Evolutionary conservation across 306 rosid species (phyloP).

Genomic region (Cicer yamashitae): DNA sequence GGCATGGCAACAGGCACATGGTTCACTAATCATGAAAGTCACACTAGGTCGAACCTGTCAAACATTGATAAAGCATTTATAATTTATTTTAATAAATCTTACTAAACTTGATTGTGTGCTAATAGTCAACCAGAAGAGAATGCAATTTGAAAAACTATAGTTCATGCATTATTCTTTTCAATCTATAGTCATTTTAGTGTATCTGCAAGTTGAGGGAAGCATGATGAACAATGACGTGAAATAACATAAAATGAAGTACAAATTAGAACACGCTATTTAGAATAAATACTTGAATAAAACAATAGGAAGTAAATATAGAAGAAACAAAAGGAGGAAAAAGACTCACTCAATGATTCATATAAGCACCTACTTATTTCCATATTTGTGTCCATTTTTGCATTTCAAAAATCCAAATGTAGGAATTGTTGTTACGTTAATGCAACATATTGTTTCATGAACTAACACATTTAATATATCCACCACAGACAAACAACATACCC

Average conservation of each 20-base stretch:
- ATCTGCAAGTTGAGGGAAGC: slow-evolving; percentile 7
- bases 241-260: slow-evolving; percentile 14
- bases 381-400: slow-evolving; percentile 16
- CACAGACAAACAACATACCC: slow-evolving; percentile 64
- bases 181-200: slow-evolving; percentile 22
- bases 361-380: slow-evolving; percentile 25
- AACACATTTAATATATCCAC: slow-evolving; percentile 35
- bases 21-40: slow-evolving; percentile 97
- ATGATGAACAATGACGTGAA: slow-evolving; percentile 10
- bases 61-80: slow-evolving; percentile 38
- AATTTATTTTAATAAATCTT: slow-evolving; percentile 24
- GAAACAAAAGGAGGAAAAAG: neutral
- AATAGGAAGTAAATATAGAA: neutral
- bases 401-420: slow-evolving; percentile 25
- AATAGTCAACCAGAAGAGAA: slow-evolving; percentile 39
- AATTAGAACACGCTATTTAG: slow-evolving; percentile 9
- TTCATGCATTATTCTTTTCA: slow-evolving; percentile 41
- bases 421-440: slow-evolving; percentile 35
- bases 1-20: slow-evolving; percentile 90
- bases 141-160: slow-evolving; percentile 21
- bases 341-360: neutral
- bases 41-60: slow-evolving; percentile 97
- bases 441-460: slow-evolving; percentile 2
- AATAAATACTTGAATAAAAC: slow-evolving; percentile 29
- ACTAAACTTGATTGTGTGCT: slow-evolving; percentile 25